Base-by-base conservation (phyloP, 1,284 basidiomycete genomes). In the Rhodotorula sp. region DNA sequence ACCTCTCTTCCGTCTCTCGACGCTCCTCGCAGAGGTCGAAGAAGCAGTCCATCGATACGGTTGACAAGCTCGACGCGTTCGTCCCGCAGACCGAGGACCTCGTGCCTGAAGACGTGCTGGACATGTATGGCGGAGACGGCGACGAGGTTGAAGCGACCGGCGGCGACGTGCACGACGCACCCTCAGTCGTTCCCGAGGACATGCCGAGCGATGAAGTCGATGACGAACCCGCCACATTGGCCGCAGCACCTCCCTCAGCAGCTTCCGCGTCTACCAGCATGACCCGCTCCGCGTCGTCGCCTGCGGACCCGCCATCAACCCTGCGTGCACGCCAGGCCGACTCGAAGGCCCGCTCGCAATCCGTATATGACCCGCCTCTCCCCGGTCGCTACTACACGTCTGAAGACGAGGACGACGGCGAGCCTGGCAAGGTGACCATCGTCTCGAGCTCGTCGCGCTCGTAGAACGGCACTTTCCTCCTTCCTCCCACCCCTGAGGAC, bases 21-120 rank as follows among this genome's bases (percentile, higher is more conserved):
- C 27, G 30, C 27, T 13, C 20, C 7, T 34, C 44, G 53, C 53
- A 44, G 39, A 44, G 47, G n/a, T 29, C 34, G 22, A 59, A 59
- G 46, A 48, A 59, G 39, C 27, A 32, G 19, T 51, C 59, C 11
- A 19, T 5, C 32, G 36, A 47, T 2, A 34, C 54, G 24, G 29
- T 32, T 29, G 36, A 48, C 7, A 71, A 61, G 44, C 53, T 69
- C n/a, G 63, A 71, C 49, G 55, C 49, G 2, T 73, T 64, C 47
- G 64, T 68, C 7, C 66, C 69, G 6, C 66, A 66, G 34, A 71
- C 68, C 6, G 49, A 56, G 17, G 53, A 51, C 30, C 57, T 71
- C 13, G 64, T 74, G 0, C 72, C 72, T 2, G 69, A 73, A 7
- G 71, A 72, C 34, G 57, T 69, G 1, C 62, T 71, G 52, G 69